Conservation (phyloP, 2,329 filamentous ascomycete species). For the Clarireedia homoeocarpa region DNA sequence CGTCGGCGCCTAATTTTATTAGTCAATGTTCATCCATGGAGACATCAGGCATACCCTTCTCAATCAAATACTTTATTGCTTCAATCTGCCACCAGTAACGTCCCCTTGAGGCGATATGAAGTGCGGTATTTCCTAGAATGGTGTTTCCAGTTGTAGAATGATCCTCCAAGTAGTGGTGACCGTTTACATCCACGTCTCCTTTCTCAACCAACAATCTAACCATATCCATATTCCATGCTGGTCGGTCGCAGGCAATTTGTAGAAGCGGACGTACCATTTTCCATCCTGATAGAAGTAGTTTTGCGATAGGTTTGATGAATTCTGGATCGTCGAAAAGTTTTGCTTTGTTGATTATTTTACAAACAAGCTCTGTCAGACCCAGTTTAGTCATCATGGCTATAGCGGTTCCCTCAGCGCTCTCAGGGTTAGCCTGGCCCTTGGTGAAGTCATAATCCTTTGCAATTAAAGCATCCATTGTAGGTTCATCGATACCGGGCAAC, state of each 20-base stretch:
- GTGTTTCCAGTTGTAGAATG: background rate
- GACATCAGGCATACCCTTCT: conserved; percentile 10
- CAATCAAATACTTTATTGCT: conserved; percentile 19
- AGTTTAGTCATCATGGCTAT: conserved; percentile 4
- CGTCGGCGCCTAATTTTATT: conserved; percentile 13
- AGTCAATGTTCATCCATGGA: background rate
- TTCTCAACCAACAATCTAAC: conserved; percentile 31
- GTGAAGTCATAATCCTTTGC: background rate
- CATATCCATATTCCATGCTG: conserved; percentile 31
- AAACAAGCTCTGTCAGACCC: conserved; percentile 11
- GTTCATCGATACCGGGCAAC: background rate
- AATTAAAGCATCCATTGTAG: background rate
- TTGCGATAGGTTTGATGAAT: background rate
- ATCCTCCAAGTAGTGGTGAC: background rate
- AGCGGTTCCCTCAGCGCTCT: background rate
- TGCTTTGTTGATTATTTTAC: conserved; percentile 2
- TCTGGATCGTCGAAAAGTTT: conserved; percentile 2
- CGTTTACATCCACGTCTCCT: conserved; percentile 29
- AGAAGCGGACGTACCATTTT: background rate
- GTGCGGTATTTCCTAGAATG: background rate
- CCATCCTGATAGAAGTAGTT: background rate
- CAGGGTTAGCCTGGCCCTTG: too few relatives aligned
- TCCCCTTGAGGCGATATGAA: conserved; percentile 11
- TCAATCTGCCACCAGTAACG: conserved; percentile 13
- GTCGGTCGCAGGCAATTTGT: background rate